These are phyloP conservation scores for Glutinoglossum americanum DNA, from an alignment of 495 filamentous ascomycete species.

Conservation along the genomic window DNA sequence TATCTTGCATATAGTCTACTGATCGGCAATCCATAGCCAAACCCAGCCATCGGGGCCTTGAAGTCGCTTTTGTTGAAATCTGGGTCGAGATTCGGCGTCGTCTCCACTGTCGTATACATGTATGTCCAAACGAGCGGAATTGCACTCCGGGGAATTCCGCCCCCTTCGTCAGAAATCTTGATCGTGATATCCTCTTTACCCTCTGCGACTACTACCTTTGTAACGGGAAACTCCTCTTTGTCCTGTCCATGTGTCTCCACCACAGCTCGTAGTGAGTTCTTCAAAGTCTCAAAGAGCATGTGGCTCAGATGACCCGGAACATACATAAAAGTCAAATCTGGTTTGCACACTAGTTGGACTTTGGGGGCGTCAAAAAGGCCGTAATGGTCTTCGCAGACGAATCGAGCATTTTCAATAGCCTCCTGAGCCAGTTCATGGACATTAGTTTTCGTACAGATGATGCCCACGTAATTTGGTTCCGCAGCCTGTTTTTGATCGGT, in stretches of 20 bases:
- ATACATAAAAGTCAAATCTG: conserved; percentile 94
- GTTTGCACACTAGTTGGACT: conserved; percentile 85
- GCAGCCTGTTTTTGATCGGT: conserved; percentile 74
- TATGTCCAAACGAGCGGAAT: conserved; percentile 98
- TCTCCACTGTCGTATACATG: conserved; percentile 97
- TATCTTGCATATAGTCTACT: conserved; percentile 86
- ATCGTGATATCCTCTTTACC: conserved; percentile 97
- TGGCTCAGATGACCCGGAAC: conserved; percentile 93
- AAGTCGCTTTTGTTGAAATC: conserved; percentile 99
- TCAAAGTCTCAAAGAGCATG: conserved; percentile 98
- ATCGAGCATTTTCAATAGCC: conserved; percentile 93
- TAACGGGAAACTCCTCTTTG: conserved; percentile 85
- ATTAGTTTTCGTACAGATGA: conserved; percentile 97
- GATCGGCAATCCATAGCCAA: conserved; percentile 89
- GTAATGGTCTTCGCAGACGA: conserved; percentile 97
- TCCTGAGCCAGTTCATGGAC: conserved; percentile 89
- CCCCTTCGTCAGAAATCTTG: conserved; percentile 90
- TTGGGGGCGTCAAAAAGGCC: conserved; percentile 94
- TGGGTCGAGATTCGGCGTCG: conserved; percentile 82
- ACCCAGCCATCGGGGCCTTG: conserved; percentile 97
- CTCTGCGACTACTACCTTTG: conserved; percentile 91
- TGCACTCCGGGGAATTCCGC: conserved; percentile 72
- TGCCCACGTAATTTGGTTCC: conserved; percentile 87
- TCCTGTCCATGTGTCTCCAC: conserved; percentile 91
- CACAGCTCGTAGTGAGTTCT: conserved; percentile 91